Percentiles rank a stretch among this genome's conserved stretches.
Evolutionary conservation across 371 early-diverging fungal genomes (phyloP).

Genomic region (Apophysomyces sp.): DNA sequence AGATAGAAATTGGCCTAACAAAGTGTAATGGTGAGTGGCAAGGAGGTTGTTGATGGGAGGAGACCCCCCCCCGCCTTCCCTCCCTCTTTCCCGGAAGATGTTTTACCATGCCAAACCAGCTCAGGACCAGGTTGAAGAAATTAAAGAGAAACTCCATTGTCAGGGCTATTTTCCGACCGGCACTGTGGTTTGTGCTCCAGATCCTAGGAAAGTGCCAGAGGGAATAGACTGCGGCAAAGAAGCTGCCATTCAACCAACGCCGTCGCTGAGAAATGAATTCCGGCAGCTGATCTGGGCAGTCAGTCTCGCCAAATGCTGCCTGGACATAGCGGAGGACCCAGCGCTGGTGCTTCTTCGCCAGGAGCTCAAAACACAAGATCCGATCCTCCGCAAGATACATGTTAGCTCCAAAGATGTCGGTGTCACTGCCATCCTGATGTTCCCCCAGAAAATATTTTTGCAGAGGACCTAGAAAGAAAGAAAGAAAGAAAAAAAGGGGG

Average conservation of each 20-base stretch:
- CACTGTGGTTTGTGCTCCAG: constrained; percentile 63
- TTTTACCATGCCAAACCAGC: constrained; percentile 80
- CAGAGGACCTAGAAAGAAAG: no score
- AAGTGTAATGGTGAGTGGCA: no score
- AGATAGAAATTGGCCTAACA: constrained; percentile 80
- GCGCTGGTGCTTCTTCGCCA: constrained; percentile 66
- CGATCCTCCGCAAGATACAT: constrained; percentile 87
- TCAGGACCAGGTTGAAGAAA: constrained; percentile 67
- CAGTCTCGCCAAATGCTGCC: constrained; percentile 80
- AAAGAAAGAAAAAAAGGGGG: no score
- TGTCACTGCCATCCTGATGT: constrained; percentile 34
- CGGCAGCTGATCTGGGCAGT: constrained; percentile 76
- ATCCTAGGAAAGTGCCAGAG: constrained; percentile 53
- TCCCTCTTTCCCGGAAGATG: no score
- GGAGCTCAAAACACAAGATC: constrained; percentile 84
- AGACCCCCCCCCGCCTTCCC: no score
- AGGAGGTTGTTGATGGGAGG: constrained; percentile 27
- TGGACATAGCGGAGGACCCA: constrained; percentile 72
- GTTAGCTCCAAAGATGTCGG: constrained; percentile 62
- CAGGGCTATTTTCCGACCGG: constrained; percentile 62
- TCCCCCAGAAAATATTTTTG: constrained; percentile 81
- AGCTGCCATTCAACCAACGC: constrained; percentile 89
- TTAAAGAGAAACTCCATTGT: constrained; percentile 74
- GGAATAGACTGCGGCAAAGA: constrained; percentile 69
- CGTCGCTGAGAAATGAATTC: constrained; percentile 89